phyloP scores from a whole-genome alignment of 371 early-diverging fungal species.

The Mortierella sp. region DNA sequence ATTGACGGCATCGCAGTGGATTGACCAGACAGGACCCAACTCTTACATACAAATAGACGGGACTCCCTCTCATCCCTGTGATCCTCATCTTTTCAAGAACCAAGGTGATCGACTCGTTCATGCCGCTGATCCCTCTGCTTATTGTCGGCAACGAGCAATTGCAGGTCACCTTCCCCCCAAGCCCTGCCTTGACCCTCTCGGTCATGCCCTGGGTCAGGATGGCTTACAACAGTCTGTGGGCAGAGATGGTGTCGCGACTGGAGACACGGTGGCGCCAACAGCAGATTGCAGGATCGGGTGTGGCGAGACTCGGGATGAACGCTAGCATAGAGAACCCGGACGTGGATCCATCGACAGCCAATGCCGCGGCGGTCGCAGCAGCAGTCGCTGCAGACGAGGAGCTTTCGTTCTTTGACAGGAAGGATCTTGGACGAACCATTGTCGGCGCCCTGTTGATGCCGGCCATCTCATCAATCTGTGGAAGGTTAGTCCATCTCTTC shows the following conservation, averaged over 20 bases:
- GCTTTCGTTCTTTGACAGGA: conserved; percentile 51
- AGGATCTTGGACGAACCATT: conserved; percentile 63
- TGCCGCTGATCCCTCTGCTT: conserved; percentile 67
- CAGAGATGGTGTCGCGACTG: conserved; percentile 53
- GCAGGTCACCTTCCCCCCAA: conserved; percentile 66
- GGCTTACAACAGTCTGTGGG: conserved; percentile 65
- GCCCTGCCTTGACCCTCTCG: conserved; percentile 65
- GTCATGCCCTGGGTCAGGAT: conserved; percentile 74
- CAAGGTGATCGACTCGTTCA: conserved; percentile 60
- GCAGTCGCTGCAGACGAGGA: conserved; percentile 43
- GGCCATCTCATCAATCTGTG: conserved; percentile 60
- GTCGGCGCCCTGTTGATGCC: conserved; percentile 70
- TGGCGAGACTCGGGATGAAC: conserved; percentile 53
- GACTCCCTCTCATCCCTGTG: conserved; percentile 73
- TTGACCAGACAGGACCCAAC: not conserved
- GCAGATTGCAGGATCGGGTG: conserved; percentile 37
- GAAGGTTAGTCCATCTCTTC: conserved; percentile 58
- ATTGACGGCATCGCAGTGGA: not conserved
- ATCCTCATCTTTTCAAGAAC: conserved; percentile 72
- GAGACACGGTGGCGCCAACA: conserved; percentile 52
- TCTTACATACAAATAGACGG: conserved; percentile 39
- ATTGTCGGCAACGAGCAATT: conserved; percentile 62
- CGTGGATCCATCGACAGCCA: conserved; percentile 34
- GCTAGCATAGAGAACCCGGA: conserved; percentile 36
- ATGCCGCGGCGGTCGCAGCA: conserved; percentile 24